phyloP scores from a whole-genome alignment of 2,329 filamentous ascomycete genomes.

The Diatrype stigma region DNA sequence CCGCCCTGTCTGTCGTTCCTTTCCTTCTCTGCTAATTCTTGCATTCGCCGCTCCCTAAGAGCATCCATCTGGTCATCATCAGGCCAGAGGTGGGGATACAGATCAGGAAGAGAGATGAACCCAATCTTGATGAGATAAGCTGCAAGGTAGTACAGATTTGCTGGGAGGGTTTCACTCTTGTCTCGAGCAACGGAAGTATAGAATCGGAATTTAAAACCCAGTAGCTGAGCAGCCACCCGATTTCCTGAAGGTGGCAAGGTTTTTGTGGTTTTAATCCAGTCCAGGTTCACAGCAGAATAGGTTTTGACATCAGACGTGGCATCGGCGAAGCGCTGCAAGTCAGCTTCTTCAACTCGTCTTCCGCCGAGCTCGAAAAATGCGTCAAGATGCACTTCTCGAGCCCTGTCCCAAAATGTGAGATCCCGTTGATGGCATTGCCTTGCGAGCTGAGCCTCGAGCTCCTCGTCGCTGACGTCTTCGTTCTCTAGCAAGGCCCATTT shows the following conservation, averaged over 20 bases:
- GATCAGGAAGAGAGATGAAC: constrained; percentile 85
- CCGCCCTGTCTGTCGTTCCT: constrained; percentile 65
- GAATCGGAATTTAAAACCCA: constrained; percentile 95
- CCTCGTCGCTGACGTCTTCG: constrained; percentile 51
- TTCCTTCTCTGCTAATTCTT: constrained; percentile 77
- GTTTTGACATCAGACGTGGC: constrained; percentile 44
- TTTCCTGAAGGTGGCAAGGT: constrained; percentile 84
- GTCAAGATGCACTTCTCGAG: constrained; percentile 69
- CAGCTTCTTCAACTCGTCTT: constrained; percentile 58
- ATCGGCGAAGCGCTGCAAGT: constrained; percentile 44
- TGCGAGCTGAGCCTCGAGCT: constrained; percentile 59
- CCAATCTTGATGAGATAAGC: constrained; percentile 94
- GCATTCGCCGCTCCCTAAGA: constrained; percentile 64
- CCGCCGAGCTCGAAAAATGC: constrained; percentile 89
- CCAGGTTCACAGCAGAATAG: constrained; percentile 30
- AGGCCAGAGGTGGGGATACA: constrained; percentile 90
- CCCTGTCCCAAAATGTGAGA: constrained; percentile 72
- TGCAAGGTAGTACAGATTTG: constrained; percentile 88
- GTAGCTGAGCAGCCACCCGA: constrained; percentile 83
- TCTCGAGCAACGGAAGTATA: constrained; percentile 80
- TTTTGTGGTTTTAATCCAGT: constrained; percentile 78
- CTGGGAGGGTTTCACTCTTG: constrained; percentile 72
- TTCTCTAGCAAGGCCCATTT: constrained; percentile 73
- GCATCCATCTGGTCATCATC: constrained; percentile 76
- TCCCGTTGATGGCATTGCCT: constrained; percentile 63